phyloP scores from a whole-genome alignment of 2,329 filamentous ascomycete genomes.

The Calonectria multiphialidica region DNA sequence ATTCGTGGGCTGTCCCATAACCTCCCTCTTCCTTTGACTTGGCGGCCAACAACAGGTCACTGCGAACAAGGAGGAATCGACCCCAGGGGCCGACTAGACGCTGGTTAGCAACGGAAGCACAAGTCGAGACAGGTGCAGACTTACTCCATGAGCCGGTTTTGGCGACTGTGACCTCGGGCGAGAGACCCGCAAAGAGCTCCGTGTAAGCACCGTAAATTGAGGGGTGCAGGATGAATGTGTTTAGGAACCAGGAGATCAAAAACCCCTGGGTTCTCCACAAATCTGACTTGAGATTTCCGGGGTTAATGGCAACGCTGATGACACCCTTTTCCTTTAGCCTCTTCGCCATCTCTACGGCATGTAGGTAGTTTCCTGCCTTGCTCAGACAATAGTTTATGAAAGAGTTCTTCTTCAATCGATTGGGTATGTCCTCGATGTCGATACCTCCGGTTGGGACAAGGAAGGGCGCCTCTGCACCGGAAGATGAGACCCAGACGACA shows the following conservation, averaged over 20 bases:
- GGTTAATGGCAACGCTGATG: conserved; percentile 25
- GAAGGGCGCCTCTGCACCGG: conserved; percentile 21
- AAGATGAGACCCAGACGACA: conserved; percentile 28
- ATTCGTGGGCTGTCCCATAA: background rate
- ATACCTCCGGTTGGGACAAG: conserved; percentile 29
- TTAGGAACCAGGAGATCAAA: background rate
- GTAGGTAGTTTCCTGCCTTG: conserved; percentile 34
- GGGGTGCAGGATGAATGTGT: background rate
- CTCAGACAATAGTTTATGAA: conserved; percentile 33
- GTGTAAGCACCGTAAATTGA: conserved; percentile 1
- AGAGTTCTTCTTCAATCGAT: background rate
- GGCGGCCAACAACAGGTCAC: background rate
- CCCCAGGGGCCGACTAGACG: conserved; percentile 12
- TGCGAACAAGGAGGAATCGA: background rate
- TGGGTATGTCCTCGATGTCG: conserved; percentile 11
- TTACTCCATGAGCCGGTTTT: conserved; percentile 16
- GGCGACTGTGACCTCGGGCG: conserved; percentile 1
- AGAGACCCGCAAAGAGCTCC: conserved; percentile 12
- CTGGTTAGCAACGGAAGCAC: background rate
- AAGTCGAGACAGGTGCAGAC: background rate
- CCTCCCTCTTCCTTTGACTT: conserved; percentile 18
- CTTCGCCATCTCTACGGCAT: conserved; percentile 14
- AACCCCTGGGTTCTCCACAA: background rate
- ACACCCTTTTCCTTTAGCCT: conserved; percentile 10
- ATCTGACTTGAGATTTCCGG: conserved; percentile 27